Conservation (phyloP, 495 filamentous ascomycete species). For the Penicillium paxilli region DNA sequence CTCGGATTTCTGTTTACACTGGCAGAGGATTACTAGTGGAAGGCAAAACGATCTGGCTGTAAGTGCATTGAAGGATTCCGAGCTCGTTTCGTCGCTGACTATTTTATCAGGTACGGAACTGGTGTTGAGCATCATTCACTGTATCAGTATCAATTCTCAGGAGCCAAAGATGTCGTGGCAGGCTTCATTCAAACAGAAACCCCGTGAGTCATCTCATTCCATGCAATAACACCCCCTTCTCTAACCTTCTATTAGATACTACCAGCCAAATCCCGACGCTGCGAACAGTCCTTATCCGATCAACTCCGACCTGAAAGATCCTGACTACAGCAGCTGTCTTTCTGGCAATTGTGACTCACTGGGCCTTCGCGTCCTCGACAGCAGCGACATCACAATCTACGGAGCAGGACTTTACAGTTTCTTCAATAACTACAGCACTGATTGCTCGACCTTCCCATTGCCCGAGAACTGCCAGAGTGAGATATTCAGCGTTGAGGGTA, state of each 20-base stretch:
- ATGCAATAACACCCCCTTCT: not conserved
- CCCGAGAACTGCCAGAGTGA: slow-evolving; percentile 58
- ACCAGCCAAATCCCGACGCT: slow-evolving; percentile 65
- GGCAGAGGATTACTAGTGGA: slow-evolving; percentile 69
- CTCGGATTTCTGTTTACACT: slow-evolving; percentile 66
- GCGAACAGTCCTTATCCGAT: slow-evolving; percentile 54
- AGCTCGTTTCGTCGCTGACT: slow-evolving; percentile 7
- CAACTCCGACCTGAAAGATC: slow-evolving; percentile 53
- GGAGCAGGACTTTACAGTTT: slow-evolving; percentile 76
- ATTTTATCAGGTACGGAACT: slow-evolving; percentile 57
- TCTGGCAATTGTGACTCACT: slow-evolving; percentile 60
- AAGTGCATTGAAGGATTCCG: slow-evolving; percentile 5
- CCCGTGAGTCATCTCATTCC: slow-evolving; percentile 37
- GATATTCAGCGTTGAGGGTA: slow-evolving; percentile 58
- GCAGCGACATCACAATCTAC: slow-evolving; percentile 60
- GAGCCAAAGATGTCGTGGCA: slow-evolving; percentile 68
- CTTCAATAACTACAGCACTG: slow-evolving; percentile 60
- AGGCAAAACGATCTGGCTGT: slow-evolving; percentile 59
- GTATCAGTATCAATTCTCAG: slow-evolving; percentile 78
- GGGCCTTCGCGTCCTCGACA: slow-evolving; percentile 64
- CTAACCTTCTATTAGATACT: slow-evolving; percentile 38
- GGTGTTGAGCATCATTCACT: slow-evolving; percentile 74
- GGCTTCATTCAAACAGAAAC: slow-evolving; percentile 85
- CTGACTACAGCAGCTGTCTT: slow-evolving; percentile 54
- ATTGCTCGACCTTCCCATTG: slow-evolving; percentile 46